Evolutionary conservation across 2,329 filamentous ascomycete genomes (phyloP).

Genomic region (Monosporascus sp.): DNA sequence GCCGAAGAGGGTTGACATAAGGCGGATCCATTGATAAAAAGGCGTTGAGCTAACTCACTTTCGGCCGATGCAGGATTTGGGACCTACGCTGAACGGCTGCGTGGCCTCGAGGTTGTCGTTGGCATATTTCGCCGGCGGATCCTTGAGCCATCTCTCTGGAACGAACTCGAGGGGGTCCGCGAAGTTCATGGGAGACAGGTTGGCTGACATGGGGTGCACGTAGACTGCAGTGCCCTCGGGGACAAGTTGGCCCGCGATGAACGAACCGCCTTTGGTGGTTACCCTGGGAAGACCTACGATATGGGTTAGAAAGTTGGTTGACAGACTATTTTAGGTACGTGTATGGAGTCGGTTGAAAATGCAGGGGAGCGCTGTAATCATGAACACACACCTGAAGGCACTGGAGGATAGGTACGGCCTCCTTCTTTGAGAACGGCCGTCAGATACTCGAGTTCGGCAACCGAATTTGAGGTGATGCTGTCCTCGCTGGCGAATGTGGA

Average conservation of each 20-base stretch:
- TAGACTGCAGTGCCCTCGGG: conserved; percentile 8
- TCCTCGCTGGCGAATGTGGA: conserved; percentile 12
- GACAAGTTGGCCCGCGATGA: conserved; percentile 5
- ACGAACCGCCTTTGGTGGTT: conserved; percentile 1
- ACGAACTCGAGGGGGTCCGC: conserved; percentile 9
- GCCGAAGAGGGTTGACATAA: neutral
- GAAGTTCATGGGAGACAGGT: conserved; percentile 5
- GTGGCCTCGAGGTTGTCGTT: conserved; percentile 2
- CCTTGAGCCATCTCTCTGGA: conserved; percentile 11
- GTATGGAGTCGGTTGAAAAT: too few species aligned
- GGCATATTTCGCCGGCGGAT: conserved; percentile 1
- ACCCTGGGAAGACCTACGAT: neutral
- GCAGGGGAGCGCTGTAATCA: too few species aligned
- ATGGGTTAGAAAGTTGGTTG: too few species aligned
- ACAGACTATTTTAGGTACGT: neutral
- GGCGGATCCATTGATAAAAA: neutral
- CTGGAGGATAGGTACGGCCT: conserved; percentile 9
- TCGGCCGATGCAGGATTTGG: conserved; percentile 9
- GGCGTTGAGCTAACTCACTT: conserved; percentile 3
- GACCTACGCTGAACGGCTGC: conserved; percentile 8
- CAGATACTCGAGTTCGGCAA: conserved; percentile 8
- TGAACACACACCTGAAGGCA: neutral
- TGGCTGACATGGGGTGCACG: conserved; percentile 4
- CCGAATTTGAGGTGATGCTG: conserved; percentile 12
- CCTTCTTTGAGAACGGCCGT: conserved; percentile 7